Percentiles rank a stretch among this genome's conserved stretches.
phyloP scores from a whole-genome alignment of 2,329 filamentous ascomycete species.

The Cladosporium sp. region DNA sequence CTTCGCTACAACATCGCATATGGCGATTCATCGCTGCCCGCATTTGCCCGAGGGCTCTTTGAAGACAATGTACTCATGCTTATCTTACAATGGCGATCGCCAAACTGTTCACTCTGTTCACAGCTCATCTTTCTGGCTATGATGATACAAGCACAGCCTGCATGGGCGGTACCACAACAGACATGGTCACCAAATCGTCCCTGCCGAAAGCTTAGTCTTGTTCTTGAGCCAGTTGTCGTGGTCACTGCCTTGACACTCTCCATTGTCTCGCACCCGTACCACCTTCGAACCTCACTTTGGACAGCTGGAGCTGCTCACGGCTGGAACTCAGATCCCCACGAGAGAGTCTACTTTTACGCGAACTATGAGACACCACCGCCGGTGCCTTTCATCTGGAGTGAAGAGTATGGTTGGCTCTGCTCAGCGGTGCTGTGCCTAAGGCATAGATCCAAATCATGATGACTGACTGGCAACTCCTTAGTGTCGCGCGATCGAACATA shows the following conservation, averaged over 20 bases:
- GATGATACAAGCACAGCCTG: not conserved
- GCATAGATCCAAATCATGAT: not conserved
- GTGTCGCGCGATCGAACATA: not conserved
- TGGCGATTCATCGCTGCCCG: not conserved
- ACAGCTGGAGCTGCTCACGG: not conserved
- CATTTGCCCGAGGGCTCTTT: not conserved
- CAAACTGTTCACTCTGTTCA: not conserved
- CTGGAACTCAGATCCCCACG: constrained; percentile 1
- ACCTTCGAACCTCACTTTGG: not conserved
- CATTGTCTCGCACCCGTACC: not conserved
- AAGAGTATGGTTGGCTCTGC: not conserved
- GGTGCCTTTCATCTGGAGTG: not conserved
- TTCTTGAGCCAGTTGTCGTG: not conserved
- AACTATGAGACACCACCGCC: not conserved
- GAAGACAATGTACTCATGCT: not conserved
- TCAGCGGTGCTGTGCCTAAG: not conserved
- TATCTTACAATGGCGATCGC: not conserved
- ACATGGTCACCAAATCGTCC: not conserved
- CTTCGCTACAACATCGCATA: not conserved
- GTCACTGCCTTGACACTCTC: not conserved
- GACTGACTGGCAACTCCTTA: not conserved
- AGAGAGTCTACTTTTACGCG: not conserved
- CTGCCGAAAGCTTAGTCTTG: not conserved
- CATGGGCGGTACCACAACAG: not conserved
- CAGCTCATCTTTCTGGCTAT: not conserved